Conservation (phyloP, 2,329 filamentous ascomycete species). For the Stromatinia cepivora region DNA sequence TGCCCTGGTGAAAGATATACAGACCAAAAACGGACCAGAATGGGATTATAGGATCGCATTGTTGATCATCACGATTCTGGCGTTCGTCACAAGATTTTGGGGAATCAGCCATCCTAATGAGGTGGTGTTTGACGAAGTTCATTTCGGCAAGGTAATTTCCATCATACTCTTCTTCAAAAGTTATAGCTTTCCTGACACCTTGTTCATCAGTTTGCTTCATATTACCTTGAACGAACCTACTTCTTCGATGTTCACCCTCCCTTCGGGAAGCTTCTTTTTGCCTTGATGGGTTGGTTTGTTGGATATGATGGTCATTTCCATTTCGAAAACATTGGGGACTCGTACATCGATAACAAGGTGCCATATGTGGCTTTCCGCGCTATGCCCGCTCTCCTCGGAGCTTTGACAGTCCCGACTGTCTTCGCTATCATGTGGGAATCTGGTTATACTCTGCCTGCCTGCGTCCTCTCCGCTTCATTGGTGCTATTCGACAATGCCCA, state of each 20-base stretch:
- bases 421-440: constrained; percentile 99
- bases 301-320: constrained; percentile 97
- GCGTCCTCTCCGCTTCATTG: constrained; percentile 79
- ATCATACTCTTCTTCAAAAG: background rate
- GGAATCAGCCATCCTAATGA: constrained; percentile 93
- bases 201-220: constrained; percentile 63
- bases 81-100: constrained; percentile 92
- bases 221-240: constrained; percentile 94
- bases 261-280: constrained; percentile 96
- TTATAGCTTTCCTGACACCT: constrained; percentile 22
- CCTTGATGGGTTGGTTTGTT: constrained; percentile 94
- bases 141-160: constrained; percentile 87
- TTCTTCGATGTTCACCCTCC: constrained; percentile 99
- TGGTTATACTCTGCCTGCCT: constrained; percentile 92
- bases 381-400: constrained; percentile 86
- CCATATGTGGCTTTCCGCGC: constrained; percentile 96
- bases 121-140: constrained; percentile 98
- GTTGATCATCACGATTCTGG: constrained; percentile 73
- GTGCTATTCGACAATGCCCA: constrained; percentile 97
- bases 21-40: constrained; percentile 56
- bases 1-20: constrained; percentile 48
- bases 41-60: constrained; percentile 84
- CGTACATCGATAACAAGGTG: constrained; percentile 94
- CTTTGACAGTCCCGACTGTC: constrained; percentile 88
- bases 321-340: constrained; percentile 99